Evolutionary conservation across 1,284 basidiomycete genomes (phyloP).

Genomic region (Trametes hirsuta): DNA sequence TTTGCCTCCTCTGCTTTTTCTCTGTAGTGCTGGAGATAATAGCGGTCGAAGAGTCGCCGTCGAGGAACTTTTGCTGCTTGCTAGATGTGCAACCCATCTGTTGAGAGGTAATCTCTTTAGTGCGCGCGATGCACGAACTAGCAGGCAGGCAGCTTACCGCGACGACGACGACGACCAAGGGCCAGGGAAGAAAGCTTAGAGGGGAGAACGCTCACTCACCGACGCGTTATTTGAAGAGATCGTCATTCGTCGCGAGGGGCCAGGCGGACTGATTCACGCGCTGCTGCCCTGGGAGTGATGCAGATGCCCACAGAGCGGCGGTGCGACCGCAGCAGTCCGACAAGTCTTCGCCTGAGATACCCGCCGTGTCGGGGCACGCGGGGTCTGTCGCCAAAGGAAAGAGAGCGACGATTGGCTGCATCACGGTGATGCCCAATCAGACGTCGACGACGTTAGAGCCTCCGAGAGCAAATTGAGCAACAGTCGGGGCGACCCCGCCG

Average conservation of each 20-base stretch:
- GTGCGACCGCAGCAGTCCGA: constrained; percentile 13
- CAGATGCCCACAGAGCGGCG: constrained; percentile 9
- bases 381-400: neutral
- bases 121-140: neutral
- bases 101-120: neutral
- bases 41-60: constrained; percentile 21
- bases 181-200: constrained; percentile 1
- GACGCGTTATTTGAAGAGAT: constrained; percentile 8
- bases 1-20: constrained; percentile 17
- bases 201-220: neutral
- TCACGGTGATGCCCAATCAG: neutral
- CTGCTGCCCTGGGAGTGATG: constrained; percentile 10
- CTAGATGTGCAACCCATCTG: constrained; percentile 50
- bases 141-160: constrained; percentile 8
- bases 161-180: constrained; percentile 12
- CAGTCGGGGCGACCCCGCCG: neutral
- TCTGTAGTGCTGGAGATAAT: constrained; percentile 13
- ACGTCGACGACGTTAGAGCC: neutral
- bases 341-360: neutral
- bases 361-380: neutral
- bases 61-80: constrained; percentile 37
- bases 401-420: neutral
- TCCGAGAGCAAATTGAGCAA: neutral
- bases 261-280: constrained; percentile 15
- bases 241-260: constrained; percentile 17